Percentiles rank a stretch among this genome's conserved stretches.
Evolutionary conservation across 2,329 filamentous ascomycete genomes (phyloP).

Genomic region (Penicillium brasilianum): DNA sequence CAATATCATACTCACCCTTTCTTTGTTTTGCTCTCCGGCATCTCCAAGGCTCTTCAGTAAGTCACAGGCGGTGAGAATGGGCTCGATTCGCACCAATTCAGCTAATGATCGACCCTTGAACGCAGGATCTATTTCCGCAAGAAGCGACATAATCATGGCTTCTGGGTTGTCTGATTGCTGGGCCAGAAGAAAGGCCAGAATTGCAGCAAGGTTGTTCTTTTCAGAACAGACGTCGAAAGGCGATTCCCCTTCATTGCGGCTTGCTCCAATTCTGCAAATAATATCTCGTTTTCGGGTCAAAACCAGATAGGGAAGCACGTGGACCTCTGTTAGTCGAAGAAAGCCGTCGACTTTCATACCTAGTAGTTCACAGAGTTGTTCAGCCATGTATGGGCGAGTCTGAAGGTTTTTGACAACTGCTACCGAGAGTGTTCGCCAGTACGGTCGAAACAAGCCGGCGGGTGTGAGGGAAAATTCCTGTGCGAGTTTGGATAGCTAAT

Average conservation of each 20-base stretch:
- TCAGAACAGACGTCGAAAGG: constrained; percentile 67
- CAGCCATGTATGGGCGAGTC: constrained; percentile 78
- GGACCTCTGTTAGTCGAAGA: constrained; percentile 74
- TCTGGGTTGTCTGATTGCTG: constrained; percentile 70
- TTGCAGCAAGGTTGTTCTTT: constrained; percentile 63
- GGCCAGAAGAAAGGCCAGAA: constrained; percentile 62
- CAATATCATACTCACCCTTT: constrained; percentile 57
- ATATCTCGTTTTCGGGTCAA: constrained; percentile 77
- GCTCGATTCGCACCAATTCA: constrained; percentile 74
- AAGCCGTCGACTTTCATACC: constrained; percentile 76
- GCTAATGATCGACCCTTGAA: constrained; percentile 71
- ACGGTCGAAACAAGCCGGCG: constrained; percentile 77
- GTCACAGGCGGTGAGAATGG: constrained; percentile 76
- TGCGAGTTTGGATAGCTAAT: constrained; percentile 71
- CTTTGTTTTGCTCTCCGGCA: constrained; percentile 58
- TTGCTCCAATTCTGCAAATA: constrained; percentile 79
- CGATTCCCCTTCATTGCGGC: constrained; percentile 57
- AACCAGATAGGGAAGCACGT: constrained; percentile 86
- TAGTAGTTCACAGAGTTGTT: constrained; percentile 79
- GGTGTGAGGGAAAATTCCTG: constrained; percentile 66
- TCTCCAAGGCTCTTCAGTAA: constrained; percentile 81
- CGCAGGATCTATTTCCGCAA: constrained; percentile 71
- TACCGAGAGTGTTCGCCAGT: constrained; percentile 85
- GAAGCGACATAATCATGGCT: constrained; percentile 68
- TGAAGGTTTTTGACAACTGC: constrained; percentile 81